Percentiles rank a stretch among this genome's conserved stretches.
phyloP scores from a whole-genome alignment of 1,284 basidiomycete genomes.

The Sporisorium iseilematis-ciliati region DNA sequence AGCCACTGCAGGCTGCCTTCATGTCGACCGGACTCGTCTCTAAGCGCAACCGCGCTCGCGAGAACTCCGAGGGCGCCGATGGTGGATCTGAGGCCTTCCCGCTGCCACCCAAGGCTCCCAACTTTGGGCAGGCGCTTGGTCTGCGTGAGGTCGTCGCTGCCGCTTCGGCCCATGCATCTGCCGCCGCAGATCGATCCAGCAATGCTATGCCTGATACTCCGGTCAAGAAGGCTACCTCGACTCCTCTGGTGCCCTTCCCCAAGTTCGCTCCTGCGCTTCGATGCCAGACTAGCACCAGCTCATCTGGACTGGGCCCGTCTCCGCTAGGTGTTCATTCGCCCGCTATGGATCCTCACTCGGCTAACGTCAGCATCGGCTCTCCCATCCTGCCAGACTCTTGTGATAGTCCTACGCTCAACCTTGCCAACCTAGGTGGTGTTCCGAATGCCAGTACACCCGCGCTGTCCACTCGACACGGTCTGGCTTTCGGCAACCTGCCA shows the following conservation, averaged over 20 bases:
- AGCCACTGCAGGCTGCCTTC: slow-evolving; percentile 71
- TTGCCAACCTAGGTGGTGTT: slow-evolving; percentile 32
- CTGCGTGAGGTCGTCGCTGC: slow-evolving; percentile 66
- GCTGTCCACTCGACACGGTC: slow-evolving; percentile 21
- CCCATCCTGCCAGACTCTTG: slow-evolving; percentile 47
- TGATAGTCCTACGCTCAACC: slow-evolving; percentile 55
- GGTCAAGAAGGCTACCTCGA: slow-evolving; percentile 59
- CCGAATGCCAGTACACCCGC: slow-evolving; percentile 41
- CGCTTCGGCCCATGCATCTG: slow-evolving; percentile 55
- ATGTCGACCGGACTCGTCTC: slow-evolving; percentile 71
- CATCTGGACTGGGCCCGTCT: slow-evolving; percentile 35
- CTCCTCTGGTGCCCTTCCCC: slow-evolving; percentile 46
- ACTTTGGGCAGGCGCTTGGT: slow-evolving; percentile 57
- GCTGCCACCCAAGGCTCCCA: slow-evolving; percentile 47
- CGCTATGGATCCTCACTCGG: slow-evolving; percentile 19
- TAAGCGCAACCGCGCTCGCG: slow-evolving; percentile 60
- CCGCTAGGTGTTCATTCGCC: slow-evolving; percentile 33
- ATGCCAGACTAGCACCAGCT: slow-evolving; percentile 13
- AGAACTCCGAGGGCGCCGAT: slow-evolving; percentile 39
- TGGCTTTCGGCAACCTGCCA: slow-evolving; percentile 28
- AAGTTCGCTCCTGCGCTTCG: slow-evolving; percentile 36
- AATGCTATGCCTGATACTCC: slow-evolving; percentile 71
- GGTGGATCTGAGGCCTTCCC: slow-evolving; percentile 44
- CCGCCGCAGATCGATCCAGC: slow-evolving; percentile 23
- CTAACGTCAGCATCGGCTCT: slow-evolving; percentile 30